Evolutionary conservation across 179 eudicot genomes (phyloP).

Genomic region (Beta corolliflora): DNA sequence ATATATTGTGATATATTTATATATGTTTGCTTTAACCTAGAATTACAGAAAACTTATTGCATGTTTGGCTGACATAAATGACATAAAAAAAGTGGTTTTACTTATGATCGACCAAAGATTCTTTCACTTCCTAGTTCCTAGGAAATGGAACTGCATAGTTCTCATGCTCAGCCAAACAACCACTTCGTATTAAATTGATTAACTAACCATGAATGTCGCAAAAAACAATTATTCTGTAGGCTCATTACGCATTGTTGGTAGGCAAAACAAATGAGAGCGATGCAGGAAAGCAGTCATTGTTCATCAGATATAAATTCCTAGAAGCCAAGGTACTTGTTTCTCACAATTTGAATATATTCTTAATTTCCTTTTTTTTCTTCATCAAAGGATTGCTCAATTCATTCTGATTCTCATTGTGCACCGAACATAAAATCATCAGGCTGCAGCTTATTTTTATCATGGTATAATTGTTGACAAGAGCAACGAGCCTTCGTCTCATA

Average conservation of each 20-base stretch:
- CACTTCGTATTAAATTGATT: no score
- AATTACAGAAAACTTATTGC: background rate
- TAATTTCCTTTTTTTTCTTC: no score
- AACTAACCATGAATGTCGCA: background rate
- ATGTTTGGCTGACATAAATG: background rate
- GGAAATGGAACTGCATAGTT: no score
- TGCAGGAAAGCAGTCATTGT: conserved; percentile 65
- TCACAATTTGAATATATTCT: background rate
- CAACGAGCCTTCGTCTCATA: conserved; percentile 61
- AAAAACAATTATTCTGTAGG: conserved; percentile 37
- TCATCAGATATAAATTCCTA: conserved; percentile 88
- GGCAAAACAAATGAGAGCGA: conserved; percentile 33
- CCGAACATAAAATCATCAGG: conserved; percentile 37
- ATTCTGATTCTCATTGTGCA: background rate
- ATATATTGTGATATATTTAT: background rate
- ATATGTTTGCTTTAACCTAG: background rate
- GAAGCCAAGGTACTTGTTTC: conserved; percentile 71
- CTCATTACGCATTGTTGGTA: conserved; percentile 62
- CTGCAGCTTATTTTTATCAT: conserved; percentile 89
- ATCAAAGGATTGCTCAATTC: no score
- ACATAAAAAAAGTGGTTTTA: no score
- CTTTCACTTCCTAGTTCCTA: no score
- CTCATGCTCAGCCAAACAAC: no score
- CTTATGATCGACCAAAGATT: no score
- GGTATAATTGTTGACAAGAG: conserved; percentile 83